phyloP scores from a whole-genome alignment of 331 rosid genomes.

The Erythrophleum ivorense region DNA sequence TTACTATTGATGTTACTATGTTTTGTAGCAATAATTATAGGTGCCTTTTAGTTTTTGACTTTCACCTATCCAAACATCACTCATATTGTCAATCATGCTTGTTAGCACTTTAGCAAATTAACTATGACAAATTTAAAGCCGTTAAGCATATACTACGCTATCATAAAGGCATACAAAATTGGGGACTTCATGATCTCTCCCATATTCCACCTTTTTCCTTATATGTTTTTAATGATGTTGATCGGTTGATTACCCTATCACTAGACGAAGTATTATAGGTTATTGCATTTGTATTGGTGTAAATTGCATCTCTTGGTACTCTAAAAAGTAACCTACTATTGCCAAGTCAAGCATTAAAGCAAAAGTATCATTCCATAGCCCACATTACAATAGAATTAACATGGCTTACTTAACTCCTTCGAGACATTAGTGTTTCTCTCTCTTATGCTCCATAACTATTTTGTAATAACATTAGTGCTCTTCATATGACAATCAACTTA shows the following conservation, averaged over 20 bases:
- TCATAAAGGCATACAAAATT: neutral
- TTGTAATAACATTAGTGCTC: neutral
- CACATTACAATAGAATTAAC: neutral
- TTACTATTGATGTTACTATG: neutral
- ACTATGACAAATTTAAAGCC: neutral
- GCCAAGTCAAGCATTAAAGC: neutral
- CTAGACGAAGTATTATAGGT: neutral
- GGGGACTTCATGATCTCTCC: neutral
- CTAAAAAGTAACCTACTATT: neutral
- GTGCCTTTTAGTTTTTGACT: neutral
- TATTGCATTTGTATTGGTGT: neutral
- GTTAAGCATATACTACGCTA: neutral
- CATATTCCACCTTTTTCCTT: neutral
- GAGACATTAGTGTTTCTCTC: neutral
- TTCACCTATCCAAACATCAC: neutral
- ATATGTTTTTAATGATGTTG: neutral
- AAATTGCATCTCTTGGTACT: neutral
- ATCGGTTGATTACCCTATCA: neutral
- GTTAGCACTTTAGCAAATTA: neutral
- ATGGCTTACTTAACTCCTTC: neutral
- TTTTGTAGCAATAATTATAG: neutral
- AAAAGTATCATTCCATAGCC: neutral
- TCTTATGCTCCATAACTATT: neutral
- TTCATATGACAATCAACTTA: neutral
- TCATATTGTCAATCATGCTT: slow-evolving; percentile 3